Base-by-base conservation (phyloP, 2,329 filamentous ascomycete species). In the Diplodia mutila region DNA sequence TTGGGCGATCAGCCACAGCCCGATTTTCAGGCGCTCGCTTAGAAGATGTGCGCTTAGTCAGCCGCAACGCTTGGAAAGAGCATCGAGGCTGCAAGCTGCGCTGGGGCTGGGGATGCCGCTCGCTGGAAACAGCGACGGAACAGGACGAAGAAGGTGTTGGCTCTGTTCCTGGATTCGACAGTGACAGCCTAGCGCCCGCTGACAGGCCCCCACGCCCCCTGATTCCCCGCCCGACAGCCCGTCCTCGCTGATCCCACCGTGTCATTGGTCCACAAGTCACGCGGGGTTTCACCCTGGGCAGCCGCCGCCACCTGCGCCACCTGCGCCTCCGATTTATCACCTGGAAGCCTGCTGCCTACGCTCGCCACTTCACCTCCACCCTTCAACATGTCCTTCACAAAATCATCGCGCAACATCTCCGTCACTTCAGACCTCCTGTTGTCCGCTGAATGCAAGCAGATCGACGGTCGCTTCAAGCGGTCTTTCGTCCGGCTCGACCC, bases 1-100 rank as follows among this genome's bases (percentile, higher is more conserved):
- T 34, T 23, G 16, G 18, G 8, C 25, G 12, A 2, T 3, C 53
- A 57, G 21, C 23, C 12, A 32, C 53, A 39, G 27, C 32, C 21
- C n/a, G 27, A 27, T 16, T 32, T 63, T 63, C 25, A 27, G 11
- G n/a, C 37, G 34, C 14, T 63, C 59, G 59, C 59, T 63, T 63
- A 63, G n/a, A 34, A 6, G 12, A 23, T 51, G 42, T 63, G 59
- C 12, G 59, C 59, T 63, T 51, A 63, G 59, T 63, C 46, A 63
- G 42, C 59, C 9, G 18, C 42, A 8, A 21, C 18, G 42, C n/a
- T 7, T 4, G 18, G 11, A 7, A 9, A 46, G 42, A 21, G 42
- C 42, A 46, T 46, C 42, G 42, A 46, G 9, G 18, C 42, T 46
- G 42, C 42, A 11, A 14, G 18, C 42, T 46, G 18, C n/a, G 42